phyloP scores from a whole-genome alignment of 768 basidiomycete genomes.

The Auricularia sp. region DNA sequence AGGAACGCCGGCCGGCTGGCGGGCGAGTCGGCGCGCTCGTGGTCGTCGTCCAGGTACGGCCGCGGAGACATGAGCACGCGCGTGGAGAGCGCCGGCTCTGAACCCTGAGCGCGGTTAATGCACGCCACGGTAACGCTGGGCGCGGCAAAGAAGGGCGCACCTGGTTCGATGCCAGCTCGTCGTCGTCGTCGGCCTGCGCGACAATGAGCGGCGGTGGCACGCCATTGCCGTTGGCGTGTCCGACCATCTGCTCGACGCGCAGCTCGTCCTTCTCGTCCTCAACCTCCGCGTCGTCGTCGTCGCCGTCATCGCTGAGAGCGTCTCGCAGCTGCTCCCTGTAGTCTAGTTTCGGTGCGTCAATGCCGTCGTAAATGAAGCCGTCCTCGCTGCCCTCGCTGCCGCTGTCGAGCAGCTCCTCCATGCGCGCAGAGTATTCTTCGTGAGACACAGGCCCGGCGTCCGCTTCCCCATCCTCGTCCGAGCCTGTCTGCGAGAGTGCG shows the following conservation, averaged over 20 bases:
- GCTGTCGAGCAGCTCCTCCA: slow-evolving; percentile 52
- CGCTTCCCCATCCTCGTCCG: no score
- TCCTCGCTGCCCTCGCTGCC: slow-evolving; percentile 47
- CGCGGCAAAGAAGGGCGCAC: slow-evolving; percentile 26
- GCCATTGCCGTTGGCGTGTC: slow-evolving; percentile 19
- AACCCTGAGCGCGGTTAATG: slow-evolving; percentile 13
- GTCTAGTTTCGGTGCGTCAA: slow-evolving; percentile 46
- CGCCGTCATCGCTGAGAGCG: slow-evolving; percentile 51
- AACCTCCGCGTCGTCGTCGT: slow-evolving; percentile 26
- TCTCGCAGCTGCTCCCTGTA: slow-evolving; percentile 66
- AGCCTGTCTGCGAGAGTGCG: no score
- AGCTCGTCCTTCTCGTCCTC: slow-evolving; percentile 33
- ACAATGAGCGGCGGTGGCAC: neutral
- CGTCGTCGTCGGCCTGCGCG: slow-evolving; percentile 19
- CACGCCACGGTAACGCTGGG: slow-evolving; percentile 30
- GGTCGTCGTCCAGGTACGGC: neutral
- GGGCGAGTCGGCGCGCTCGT: slow-evolving; percentile 18
- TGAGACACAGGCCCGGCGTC: neutral
- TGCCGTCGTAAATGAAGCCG: slow-evolving; percentile 63
- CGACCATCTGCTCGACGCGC: slow-evolving; percentile 38
- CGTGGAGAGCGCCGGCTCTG: slow-evolving; percentile 1
- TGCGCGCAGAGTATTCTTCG: slow-evolving; percentile 51
- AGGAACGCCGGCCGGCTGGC: slow-evolving; percentile 47
- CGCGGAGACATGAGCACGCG: slow-evolving; percentile 3
- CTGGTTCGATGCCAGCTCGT: slow-evolving; percentile 17